Conservation (phyloP, 345 rosid genomes). For the Firmiana major region DNA sequence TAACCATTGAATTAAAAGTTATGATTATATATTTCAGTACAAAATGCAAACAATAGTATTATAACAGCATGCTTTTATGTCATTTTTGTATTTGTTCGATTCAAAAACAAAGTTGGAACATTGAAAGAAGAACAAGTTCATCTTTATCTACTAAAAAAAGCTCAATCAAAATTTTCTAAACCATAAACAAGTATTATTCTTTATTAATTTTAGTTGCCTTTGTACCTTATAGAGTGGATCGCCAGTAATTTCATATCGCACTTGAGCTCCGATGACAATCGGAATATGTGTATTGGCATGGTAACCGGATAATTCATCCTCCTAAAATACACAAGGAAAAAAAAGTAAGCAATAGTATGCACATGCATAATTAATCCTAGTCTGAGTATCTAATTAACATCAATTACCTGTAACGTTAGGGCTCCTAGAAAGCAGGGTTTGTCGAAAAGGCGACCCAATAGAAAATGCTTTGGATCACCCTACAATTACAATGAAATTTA, state of each 20-base stretch:
- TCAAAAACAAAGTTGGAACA: too few species aligned
- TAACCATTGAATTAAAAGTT: too few species aligned
- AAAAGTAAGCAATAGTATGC: not conserved
- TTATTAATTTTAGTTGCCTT: not conserved
- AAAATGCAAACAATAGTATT: too few species aligned
- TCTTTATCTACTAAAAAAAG: too few species aligned
- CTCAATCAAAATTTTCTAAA: too few species aligned
- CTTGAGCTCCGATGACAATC: conserved; percentile 77
- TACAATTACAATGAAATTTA: conserved; percentile 17
- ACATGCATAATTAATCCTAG: too few species aligned
- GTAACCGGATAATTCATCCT: conserved; percentile 77
- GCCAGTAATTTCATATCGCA: conserved; percentile 87
- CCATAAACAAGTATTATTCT: too few species aligned
- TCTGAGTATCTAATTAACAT: too few species aligned
- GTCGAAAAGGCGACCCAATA: conserved; percentile 85
- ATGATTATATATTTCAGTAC: too few species aligned
- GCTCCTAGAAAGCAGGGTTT: conserved; percentile 92
- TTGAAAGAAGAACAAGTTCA: too few species aligned
- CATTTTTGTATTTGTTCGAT: too few species aligned
- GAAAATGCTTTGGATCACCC: conserved; percentile 74
- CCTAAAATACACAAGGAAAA: conserved; percentile 32
- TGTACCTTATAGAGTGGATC: conserved; percentile 74
- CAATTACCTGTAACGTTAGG: conserved; percentile 65
- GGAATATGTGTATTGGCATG: conserved; percentile 90
- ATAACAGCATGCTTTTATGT: too few species aligned